Evolutionary conservation across 2,329 filamentous ascomycete species (phyloP).

Genomic region (Beauveria scarabaeidicola): DNA sequence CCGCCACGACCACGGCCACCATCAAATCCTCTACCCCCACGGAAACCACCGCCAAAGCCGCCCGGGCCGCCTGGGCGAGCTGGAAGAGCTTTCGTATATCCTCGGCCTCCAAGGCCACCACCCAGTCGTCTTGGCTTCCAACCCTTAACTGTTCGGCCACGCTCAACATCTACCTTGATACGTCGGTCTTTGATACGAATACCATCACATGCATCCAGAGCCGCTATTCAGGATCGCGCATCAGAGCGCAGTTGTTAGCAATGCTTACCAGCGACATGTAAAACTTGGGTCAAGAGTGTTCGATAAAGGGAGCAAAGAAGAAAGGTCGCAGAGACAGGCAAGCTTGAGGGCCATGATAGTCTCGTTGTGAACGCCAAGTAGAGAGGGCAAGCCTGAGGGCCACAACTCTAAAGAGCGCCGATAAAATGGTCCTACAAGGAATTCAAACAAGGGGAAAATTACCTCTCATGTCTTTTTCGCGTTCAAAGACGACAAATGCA

Average conservation of each 20-base stretch:
- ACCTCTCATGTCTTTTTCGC: conserved; percentile 99
- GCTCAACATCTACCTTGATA: conserved; percentile 91
- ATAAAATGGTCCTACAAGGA: conserved; percentile 22
- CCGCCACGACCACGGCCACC: conserved; percentile 35
- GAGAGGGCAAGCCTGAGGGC: conserved; percentile 36
- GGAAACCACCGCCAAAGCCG: conserved; percentile 39
- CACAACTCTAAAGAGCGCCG: conserved; percentile 29
- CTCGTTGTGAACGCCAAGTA: conserved; percentile 32
- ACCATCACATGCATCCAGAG: conserved; percentile 76
- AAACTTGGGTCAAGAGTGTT: conserved; percentile 14
- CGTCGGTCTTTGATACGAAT: conserved; percentile 87
- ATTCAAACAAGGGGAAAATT: conserved; percentile 38
- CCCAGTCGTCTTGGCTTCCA: conserved; percentile 91
- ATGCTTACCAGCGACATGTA: conserved; percentile 44
- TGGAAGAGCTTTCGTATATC: conserved; percentile 77
- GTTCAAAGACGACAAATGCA: conserved; percentile 93
- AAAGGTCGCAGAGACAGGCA: conserved; percentile 38
- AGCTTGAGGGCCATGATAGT: conserved; percentile 47
- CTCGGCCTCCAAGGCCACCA: conserved; percentile 83
- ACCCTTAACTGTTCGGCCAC: conserved; percentile 84
- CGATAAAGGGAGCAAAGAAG: conserved; percentile 16
- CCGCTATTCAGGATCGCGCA: conserved; percentile 62
- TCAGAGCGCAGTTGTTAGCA: conserved; percentile 59
- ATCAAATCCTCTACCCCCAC: conserved; percentile 38
- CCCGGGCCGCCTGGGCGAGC: conserved; percentile 61